A percentile compares a stretch with the other conserved stretches of the same genome.
phyloP scores from a whole-genome alignment of 2,329 filamentous ascomycete genomes.

The Coniella vitis region DNA sequence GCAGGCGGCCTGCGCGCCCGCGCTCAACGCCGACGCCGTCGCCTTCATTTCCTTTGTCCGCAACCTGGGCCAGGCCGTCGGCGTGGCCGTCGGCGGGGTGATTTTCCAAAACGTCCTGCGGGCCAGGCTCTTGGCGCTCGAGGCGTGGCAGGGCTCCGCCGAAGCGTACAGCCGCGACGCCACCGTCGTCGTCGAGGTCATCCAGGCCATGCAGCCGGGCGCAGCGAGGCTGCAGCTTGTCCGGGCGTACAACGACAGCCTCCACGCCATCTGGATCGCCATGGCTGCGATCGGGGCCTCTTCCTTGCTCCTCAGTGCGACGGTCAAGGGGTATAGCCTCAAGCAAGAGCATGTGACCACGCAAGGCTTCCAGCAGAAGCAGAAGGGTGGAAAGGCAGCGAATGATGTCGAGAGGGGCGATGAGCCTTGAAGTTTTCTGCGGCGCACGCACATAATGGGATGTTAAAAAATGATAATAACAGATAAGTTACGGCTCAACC shows the following conservation, averaged over 20 bases:
- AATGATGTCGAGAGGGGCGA: not conserved
- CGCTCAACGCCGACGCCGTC: slow-evolving; percentile 46
- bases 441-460: too few relatives aligned
- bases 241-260: slow-evolving; percentile 26
- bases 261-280: slow-evolving; percentile 28
- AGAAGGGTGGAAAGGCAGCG: slow-evolving; percentile 7
- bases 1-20: slow-evolving; percentile 48
- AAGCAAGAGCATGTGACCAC: slow-evolving; percentile 27
- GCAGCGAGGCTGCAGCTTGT: slow-evolving; percentile 23
- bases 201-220: slow-evolving; percentile 41
- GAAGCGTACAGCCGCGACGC: slow-evolving; percentile 48
- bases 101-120: slow-evolving; percentile 63
- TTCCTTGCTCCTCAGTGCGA: slow-evolving; percentile 22
- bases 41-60: slow-evolving; percentile 63
- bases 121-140: slow-evolving; percentile 39
- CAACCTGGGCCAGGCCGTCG: slow-evolving; percentile 57
- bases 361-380: slow-evolving; percentile 20
- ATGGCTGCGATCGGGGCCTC: slow-evolving; percentile 25
- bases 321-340: slow-evolving; percentile 25
- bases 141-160: slow-evolving; percentile 36
- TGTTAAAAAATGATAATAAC: too few relatives aligned
- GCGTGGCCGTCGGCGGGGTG: slow-evolving; percentile 60
- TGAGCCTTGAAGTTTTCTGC: too few relatives aligned
- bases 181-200: slow-evolving; percentile 50
- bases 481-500: too few relatives aligned